Percentiles rank a stretch among this genome's conserved stretches.
These are phyloP conservation scores for Linnemannia elongata DNA, from an alignment of 192 early-diverging fungal genomes.

Conservation along the genomic window DNA sequence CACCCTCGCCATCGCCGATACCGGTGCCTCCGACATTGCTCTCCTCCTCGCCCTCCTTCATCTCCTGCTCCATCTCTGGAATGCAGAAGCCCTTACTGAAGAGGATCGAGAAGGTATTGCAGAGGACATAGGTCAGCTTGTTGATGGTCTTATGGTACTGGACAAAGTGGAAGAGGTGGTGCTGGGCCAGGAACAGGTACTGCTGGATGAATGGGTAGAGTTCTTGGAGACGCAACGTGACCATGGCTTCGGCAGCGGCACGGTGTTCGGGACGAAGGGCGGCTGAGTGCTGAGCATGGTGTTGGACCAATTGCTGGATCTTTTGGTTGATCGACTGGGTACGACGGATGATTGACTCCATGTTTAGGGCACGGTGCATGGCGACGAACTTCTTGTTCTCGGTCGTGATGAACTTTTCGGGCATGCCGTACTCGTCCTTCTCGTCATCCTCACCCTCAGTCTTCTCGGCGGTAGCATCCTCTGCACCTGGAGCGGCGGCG, in stretches of 20 bases:
- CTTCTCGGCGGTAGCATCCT: slow-evolving; percentile 58
- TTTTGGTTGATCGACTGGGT: slow-evolving; percentile 48
- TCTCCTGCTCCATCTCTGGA: slow-evolving; percentile 75
- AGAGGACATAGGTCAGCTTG: slow-evolving; percentile 81
- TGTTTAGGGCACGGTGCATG: slow-evolving; percentile 48
- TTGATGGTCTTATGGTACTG: slow-evolving; percentile 75
- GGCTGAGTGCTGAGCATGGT: slow-evolving; percentile 5
- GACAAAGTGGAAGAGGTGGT: slow-evolving; percentile 68
- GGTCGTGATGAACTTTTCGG: slow-evolving; percentile 60
- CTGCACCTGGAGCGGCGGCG: slow-evolving; percentile 63
- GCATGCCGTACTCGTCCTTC: slow-evolving; percentile 61
- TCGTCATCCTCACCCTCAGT: slow-evolving; percentile 57
- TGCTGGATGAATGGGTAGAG: slow-evolving; percentile 73
- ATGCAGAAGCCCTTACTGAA: slow-evolving; percentile 91
- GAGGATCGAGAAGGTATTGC: slow-evolving; percentile 77
- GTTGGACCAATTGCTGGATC: slow-evolving; percentile 24
- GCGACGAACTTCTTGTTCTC: slow-evolving; percentile 56
- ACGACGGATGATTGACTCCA: slow-evolving; percentile 54
- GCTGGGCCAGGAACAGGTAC: slow-evolving; percentile 71
- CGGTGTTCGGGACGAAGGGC: slow-evolving; percentile 9
- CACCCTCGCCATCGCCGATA: slow-evolving; percentile 94
- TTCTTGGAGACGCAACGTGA: slow-evolving; percentile 60
- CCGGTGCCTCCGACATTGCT: slow-evolving; percentile 78
- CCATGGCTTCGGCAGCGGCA: slow-evolving; percentile 43
- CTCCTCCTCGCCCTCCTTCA: slow-evolving; percentile 71